Evolutionary conservation across 108 stramenopile species (phyloP).

Genomic region (Cyclotella distinguenda): DNA sequence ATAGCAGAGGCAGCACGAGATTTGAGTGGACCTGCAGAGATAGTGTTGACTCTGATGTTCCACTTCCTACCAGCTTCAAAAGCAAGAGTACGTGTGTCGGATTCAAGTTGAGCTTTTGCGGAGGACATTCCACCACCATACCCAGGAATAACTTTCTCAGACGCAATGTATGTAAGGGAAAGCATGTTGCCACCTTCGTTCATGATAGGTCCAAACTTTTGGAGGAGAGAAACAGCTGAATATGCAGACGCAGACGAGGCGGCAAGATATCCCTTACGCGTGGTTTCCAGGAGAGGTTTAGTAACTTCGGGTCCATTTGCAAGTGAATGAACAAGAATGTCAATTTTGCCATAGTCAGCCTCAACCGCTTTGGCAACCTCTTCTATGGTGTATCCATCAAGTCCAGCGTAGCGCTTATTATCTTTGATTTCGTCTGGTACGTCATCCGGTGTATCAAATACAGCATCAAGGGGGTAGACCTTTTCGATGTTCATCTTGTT

Average conservation of each 20-base stretch:
- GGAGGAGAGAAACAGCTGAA: slow-evolving; percentile 93
- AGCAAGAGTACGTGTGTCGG: slow-evolving; percentile 94
- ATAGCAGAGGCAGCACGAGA: slow-evolving; percentile 94
- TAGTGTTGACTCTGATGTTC: slow-evolving; percentile 94
- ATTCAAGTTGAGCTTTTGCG: slow-evolving; percentile 96
- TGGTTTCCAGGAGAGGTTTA: slow-evolving; percentile 96
- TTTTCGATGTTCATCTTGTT: slow-evolving; percentile 92
- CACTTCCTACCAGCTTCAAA: slow-evolving; percentile 96
- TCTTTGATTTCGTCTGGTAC: slow-evolving; percentile 92
- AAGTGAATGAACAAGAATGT: slow-evolving; percentile 96
- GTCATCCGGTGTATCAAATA: slow-evolving; percentile 92
- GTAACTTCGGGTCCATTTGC: slow-evolving; percentile 99
- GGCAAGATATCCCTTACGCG: slow-evolving; percentile 95
- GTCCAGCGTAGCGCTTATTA: slow-evolving; percentile 95
- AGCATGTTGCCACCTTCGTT: slow-evolving; percentile 88
- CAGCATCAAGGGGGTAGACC: slow-evolving; percentile 97
- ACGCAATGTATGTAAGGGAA: slow-evolving; percentile 98
- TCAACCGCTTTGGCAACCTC: slow-evolving; percentile 93
- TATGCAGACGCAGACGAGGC: slow-evolving; percentile 96
- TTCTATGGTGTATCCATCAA: slow-evolving; percentile 92
- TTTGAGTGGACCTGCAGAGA: slow-evolving; percentile 97
- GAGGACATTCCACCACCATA: slow-evolving; percentile 99
- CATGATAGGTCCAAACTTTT: slow-evolving; percentile 97
- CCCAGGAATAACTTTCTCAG: slow-evolving; percentile 97
- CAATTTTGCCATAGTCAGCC: slow-evolving; percentile 96